These are phyloP conservation scores for Gossypium ekmanianum DNA, from an alignment of 345 rosid species.

Conservation along the genomic window DNA sequence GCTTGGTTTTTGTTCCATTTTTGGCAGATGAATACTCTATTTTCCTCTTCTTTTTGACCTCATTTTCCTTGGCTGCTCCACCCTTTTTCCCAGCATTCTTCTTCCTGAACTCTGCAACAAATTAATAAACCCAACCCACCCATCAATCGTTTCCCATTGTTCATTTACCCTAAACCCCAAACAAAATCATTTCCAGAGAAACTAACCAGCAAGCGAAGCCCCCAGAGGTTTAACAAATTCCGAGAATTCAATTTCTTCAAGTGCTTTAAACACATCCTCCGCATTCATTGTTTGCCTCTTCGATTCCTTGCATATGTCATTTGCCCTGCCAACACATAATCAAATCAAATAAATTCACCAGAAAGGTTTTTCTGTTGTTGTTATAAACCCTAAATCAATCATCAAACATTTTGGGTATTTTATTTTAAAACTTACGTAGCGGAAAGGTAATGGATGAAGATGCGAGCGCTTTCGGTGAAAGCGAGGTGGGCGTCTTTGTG, in stretches of 20 bases:
- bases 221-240: constrained; percentile 53
- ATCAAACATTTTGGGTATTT: not conserved
- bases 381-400: constrained; percentile 17
- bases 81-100: constrained; percentile 62
- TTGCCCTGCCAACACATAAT: constrained; percentile 38
- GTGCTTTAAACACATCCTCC: constrained; percentile 53
- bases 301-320: constrained; percentile 67
- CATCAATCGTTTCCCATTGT: not conserved
- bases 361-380: too few species aligned
- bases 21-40: constrained; percentile 32
- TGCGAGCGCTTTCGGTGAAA: constrained; percentile 66
- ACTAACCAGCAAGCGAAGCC: constrained; percentile 55
- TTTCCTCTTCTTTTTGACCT: constrained; percentile 48
- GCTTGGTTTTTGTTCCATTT: constrained; percentile 33
- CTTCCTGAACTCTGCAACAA: constrained; percentile 51
- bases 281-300: constrained; percentile 65
- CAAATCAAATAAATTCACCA: too few species aligned
- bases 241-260: constrained; percentile 60
- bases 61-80: constrained; percentile 41
- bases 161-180: not conserved
- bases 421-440: constrained; percentile 43
- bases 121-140: constrained; percentile 10
- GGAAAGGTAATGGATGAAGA: constrained; percentile 72
- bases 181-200: not conserved
- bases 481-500: constrained; percentile 64